phyloP scores from a whole-genome alignment of 148 eudicot genomes.

The Rheum nobile region DNA sequence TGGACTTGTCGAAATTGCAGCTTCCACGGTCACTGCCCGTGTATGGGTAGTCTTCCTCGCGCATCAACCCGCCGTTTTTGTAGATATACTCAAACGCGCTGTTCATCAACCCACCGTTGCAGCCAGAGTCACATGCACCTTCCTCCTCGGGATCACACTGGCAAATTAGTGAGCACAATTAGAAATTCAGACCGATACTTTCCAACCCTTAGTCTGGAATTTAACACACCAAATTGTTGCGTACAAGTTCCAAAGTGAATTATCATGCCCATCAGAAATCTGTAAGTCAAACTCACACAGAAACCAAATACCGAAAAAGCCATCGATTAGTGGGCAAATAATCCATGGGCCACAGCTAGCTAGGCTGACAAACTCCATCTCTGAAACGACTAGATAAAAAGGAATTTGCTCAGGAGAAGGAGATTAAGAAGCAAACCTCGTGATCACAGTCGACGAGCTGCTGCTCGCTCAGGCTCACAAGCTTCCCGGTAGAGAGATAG shows the following conservation, averaged over 20 bases:
- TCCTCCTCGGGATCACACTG: conserved; percentile 66
- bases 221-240: neutral
- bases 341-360: neutral
- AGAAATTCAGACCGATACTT: neutral
- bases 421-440: conserved; percentile 40
- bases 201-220: neutral
- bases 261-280: neutral
- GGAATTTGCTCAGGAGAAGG: neutral
- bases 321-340: neutral
- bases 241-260: neutral
- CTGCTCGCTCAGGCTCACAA: conserved; percentile 90
- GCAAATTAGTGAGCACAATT: neutral
- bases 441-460: conserved; percentile 95
- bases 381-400: neutral
- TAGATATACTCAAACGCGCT: conserved; percentile 62
- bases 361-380: neutral
- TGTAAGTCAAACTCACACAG: neutral
- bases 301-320: too few relatives aligned
- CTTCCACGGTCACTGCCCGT: conserved; percentile 30
- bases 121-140: conserved; percentile 52
- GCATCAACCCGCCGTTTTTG: conserved; percentile 52
- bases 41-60: conserved; percentile 57
- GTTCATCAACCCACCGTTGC: conserved; percentile 69
- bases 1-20: conserved; percentile 57
- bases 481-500: conserved; percentile 73